Evolutionary conservation across 805 yeast genomes (phyloP), one percentile per base, ranked within the genome.

Genomic region (Pichia rugopelliculosa): DNA sequence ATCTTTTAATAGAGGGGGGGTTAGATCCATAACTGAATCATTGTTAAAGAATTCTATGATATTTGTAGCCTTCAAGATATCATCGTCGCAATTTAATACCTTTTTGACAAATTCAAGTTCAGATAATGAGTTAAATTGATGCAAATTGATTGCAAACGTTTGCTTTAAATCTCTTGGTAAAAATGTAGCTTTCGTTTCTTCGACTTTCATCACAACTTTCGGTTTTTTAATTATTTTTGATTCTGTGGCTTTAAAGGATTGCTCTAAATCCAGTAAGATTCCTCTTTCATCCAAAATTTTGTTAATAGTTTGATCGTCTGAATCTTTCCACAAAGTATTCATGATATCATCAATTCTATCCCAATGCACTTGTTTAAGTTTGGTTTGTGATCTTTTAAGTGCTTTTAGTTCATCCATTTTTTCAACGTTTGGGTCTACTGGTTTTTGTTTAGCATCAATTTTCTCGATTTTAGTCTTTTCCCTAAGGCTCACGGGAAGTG

Each of bases 351-450:
- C 85, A 41, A 85, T 67, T 58, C 79, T 84, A 53, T 85, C 93
- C 95, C 93, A 85, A 56, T 85, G 95, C 52, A 85, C 75, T 57
- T 85, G 95, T 59, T 84, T 85, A 67, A 85, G 66, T 62, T 79
- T 81, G 51, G 57, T 51, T 6, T 59, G 45, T 13, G 63, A 58
- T 30, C 61, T 54, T 40, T 55, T 56, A 11, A 57, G 24, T 0
- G 44, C 21, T 20, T 41, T 45, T 3, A 52, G 18, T n/a, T 47
- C 44, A 24, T 49, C 42, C 8, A 52, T 17, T 37, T 47, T 49
- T 11, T 39, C 34, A 20, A 33, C 13, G 27, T 52, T 52, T n/a
- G 40, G 50, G 36, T 52, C 53, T 20, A 41, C n/a, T 22, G 13
- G 18, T 2, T 48, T 26, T 10, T 21, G 18, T 22, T 36, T 15